These are phyloP conservation scores for Beauveria scarabaeidicola DNA, from an alignment of 2,329 filamentous ascomycete genomes.

Conservation along the genomic window DNA sequence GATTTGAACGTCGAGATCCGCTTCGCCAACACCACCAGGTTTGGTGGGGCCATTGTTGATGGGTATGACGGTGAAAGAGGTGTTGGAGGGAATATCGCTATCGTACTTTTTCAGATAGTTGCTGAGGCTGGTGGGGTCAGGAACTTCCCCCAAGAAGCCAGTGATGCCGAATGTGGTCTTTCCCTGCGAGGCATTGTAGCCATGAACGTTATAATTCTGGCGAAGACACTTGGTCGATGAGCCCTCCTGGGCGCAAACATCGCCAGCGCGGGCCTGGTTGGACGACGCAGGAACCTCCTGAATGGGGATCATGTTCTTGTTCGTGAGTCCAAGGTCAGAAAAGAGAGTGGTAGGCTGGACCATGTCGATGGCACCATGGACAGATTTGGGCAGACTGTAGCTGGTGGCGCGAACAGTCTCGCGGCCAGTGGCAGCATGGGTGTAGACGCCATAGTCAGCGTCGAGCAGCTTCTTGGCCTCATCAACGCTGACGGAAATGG, in stretches of 20 bases:
- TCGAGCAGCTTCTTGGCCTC: slow-evolving; percentile 10
- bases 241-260: not conserved
- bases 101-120: slow-evolving; percentile 5
- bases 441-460: slow-evolving; percentile 10
- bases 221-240: slow-evolving; percentile 7
- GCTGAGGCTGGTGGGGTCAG: not conserved
- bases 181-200: not conserved
- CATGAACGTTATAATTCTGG: slow-evolving; percentile 8
- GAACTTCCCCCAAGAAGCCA: slow-evolving; percentile 9
- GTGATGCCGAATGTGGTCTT: slow-evolving; percentile 1
- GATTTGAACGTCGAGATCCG: slow-evolving; percentile 11
- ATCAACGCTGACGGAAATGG: not conserved
- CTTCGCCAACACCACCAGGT: slow-evolving; percentile 2
- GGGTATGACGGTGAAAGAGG: not conserved
- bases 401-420: slow-evolving; percentile 9
- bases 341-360: slow-evolving; percentile 12
- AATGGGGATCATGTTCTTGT: not conserved
- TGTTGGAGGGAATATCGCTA: slow-evolving; percentile 1
- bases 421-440: slow-evolving; percentile 2
- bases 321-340: slow-evolving; percentile 2
- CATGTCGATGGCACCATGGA: slow-evolving; percentile 9
- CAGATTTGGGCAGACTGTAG: slow-evolving; percentile 7
- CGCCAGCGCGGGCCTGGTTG: not conserved
- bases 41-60: slow-evolving; percentile 2
- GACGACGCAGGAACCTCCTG: not conserved